These are phyloP conservation scores for Stephanodiscus minutulus DNA, from an alignment of 108 stramenopile species.

Conservation along the genomic window DNA sequence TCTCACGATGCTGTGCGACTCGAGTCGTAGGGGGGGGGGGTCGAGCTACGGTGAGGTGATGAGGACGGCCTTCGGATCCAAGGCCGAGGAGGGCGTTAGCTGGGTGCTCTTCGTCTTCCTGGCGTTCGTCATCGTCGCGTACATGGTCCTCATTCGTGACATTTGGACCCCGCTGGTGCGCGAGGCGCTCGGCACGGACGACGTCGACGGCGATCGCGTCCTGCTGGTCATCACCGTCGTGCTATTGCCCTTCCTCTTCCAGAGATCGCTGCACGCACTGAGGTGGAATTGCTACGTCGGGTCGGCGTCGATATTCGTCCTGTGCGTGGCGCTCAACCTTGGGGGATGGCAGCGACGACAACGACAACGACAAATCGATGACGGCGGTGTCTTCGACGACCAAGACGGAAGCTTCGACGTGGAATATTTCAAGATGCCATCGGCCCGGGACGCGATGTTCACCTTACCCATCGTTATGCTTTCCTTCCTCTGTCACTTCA, in stretches of 20 bases:
- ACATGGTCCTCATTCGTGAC: conserved; percentile 82
- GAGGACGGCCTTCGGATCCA: conserved; percentile 65
- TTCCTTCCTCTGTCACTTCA: conserved; percentile 76
- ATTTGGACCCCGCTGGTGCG: conserved; percentile 69
- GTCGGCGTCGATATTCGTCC: conserved; percentile 60
- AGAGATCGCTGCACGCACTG: conserved; percentile 69
- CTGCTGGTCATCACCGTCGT: conserved; percentile 51
- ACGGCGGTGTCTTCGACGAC: conserved; percentile 7
- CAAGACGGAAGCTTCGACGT: conserved; percentile 15
- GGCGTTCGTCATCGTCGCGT: conserved; percentile 72
- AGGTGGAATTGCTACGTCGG: conserved; percentile 85
- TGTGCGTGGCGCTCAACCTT: conserved; percentile 53
- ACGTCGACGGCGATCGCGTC: conserved; percentile 37
- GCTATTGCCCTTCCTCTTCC: conserved; percentile 64
- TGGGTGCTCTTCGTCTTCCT: conserved; percentile 63
- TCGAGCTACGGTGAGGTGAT: conserved; percentile 75
- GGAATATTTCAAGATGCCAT: conserved; percentile 40
- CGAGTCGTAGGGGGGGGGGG: conserved; percentile 71
- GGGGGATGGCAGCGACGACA: conserved; percentile 18
- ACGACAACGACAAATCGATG: not conserved
- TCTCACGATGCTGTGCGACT: conserved; percentile 69
- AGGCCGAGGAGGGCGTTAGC: conserved; percentile 58
- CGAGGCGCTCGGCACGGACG: not conserved
- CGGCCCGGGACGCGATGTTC: conserved; percentile 48
- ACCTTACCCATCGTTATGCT: conserved; percentile 80